Conservation (phyloP, 1,284 basidiomycete genomes). For the Ustanciosporium gigantosporum region DNA sequence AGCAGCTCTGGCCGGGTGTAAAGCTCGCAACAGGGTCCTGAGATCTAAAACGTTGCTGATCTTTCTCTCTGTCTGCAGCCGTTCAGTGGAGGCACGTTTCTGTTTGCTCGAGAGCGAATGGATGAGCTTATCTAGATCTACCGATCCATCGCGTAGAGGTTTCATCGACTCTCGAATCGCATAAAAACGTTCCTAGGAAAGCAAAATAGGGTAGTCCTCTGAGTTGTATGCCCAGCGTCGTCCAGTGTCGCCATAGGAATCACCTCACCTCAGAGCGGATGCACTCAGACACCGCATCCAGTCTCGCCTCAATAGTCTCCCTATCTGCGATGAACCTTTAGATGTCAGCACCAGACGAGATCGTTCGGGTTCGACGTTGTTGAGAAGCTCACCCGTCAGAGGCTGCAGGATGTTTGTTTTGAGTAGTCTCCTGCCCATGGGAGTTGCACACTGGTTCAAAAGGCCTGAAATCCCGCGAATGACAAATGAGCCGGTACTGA, state of each 20-base stretch:
- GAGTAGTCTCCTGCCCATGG: constrained; percentile 80
- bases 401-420: constrained; percentile 82
- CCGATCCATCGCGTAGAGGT: constrained; percentile 66
- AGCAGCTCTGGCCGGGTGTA: background rate
- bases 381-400: constrained; percentile 66
- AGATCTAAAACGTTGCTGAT: constrained; percentile 75
- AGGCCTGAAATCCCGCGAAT: constrained; percentile 55
- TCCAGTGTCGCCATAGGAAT: too few relatives aligned
- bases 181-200: constrained; percentile 68
- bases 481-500: constrained; percentile 2
- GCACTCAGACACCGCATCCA: constrained; percentile 69
- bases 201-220: too few relatives aligned
- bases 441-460: constrained; percentile 80
- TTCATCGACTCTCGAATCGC: constrained; percentile 73
- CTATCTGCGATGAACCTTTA: constrained; percentile 67
- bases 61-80: constrained; percentile 70
- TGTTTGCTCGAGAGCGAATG: constrained; percentile 12
- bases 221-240: too few relatives aligned
- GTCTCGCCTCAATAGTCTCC: constrained; percentile 73
- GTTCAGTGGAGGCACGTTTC: constrained; percentile 7
- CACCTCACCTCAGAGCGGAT: constrained; percentile 68
- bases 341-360: too few relatives aligned
- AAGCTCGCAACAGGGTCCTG: constrained; percentile 67
- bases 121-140: constrained; percentile 88
- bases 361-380: too few relatives aligned